Percentiles rank a stretch among this genome's conserved stretches.
phyloP scores from a whole-genome alignment of 163 green algal species.

The Scenedesmus sp. region DNA sequence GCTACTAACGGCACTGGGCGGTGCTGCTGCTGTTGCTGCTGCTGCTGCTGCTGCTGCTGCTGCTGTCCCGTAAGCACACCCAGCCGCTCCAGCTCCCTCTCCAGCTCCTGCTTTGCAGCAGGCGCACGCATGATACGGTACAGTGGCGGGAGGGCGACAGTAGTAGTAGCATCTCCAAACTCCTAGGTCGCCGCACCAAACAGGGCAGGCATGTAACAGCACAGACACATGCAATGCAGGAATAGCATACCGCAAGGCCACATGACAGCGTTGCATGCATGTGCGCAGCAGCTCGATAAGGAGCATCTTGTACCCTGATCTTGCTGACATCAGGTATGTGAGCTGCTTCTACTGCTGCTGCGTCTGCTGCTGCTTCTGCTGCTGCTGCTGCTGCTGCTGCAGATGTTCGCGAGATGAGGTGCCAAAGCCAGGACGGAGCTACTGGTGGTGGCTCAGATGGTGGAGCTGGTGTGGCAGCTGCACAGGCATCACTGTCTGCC shows the following conservation, averaged over 20 bases:
- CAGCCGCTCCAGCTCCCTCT: slow-evolving; percentile 23
- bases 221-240: too few relatives aligned
- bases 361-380: background rate
- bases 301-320: too few relatives aligned
- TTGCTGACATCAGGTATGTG: background rate
- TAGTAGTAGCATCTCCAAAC: too few relatives aligned
- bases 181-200: too few relatives aligned
- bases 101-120: background rate
- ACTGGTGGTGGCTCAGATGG: background rate
- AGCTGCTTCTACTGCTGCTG: background rate
- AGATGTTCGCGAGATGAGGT: slow-evolving; percentile 9
- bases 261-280: too few relatives aligned
- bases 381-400: slow-evolving; percentile 7
- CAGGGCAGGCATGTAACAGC: too few relatives aligned
- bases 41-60: background rate
- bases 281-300: too few relatives aligned
- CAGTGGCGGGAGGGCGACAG: too few relatives aligned
- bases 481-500: background rate
- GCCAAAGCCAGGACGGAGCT: background rate
- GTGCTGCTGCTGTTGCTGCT: background rate
- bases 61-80: background rate
- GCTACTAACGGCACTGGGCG: background rate
- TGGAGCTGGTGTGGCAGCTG: background rate
- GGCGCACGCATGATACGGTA: background rate
- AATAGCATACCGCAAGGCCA: too few relatives aligned